Base-by-base conservation (phyloP, 2,329 filamentous ascomycete genomes). In the Didymellaceae sp. region DNA sequence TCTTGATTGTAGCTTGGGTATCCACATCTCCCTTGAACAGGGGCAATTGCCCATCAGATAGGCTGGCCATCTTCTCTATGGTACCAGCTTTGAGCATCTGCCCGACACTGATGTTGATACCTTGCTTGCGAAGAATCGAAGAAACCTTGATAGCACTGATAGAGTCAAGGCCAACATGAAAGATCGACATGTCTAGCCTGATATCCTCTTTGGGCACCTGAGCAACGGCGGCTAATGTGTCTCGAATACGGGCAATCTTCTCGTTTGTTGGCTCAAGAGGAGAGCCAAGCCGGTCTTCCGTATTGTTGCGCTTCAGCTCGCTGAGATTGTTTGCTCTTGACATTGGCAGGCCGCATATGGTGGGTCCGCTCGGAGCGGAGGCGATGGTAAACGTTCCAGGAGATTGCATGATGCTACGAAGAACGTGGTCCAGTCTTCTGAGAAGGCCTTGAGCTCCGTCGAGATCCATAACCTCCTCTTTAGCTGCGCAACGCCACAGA, bases 71-170 rank as follows among this genome's bases (percentile, higher is more conserved):
- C 1, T 85, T 80, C 2, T 74, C 66, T 17, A 95, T 78, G 0
- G 84, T 90, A 4, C 80, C 78, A 1, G 86, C 84, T 52, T 77
- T 83, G 2, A 95, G 75, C 62, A 96, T 83, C 30, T 90, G 83
- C 32, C 88, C 86, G 3, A 93, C 88, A 25, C 81, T 80, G 1
- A 96, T 70, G 10, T 75, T 72, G 6, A 96, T 72, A 0, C 79
- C 82, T 32, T 79, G 74, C 58, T 83, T 88, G 32, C 84, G 85
- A 4, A 97, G 76, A 6, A 91, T 77, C 0, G 87, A 82, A 7
- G 86, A 85, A 3, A 91, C 85, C 64, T 94, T 95, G 75, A 97
- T 94, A 1, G 91, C 88, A 57, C 87, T 93, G 70, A 97, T 96
- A 0, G 92, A 97, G 68, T 97, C 92, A 1, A 97, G 82, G 0